A percentile compares a stretch with the other conserved stretches of the same genome.
Conservation (phyloP, 2,329 filamentous ascomycete genomes). For the Phialemonium atrogriseum region DNA sequence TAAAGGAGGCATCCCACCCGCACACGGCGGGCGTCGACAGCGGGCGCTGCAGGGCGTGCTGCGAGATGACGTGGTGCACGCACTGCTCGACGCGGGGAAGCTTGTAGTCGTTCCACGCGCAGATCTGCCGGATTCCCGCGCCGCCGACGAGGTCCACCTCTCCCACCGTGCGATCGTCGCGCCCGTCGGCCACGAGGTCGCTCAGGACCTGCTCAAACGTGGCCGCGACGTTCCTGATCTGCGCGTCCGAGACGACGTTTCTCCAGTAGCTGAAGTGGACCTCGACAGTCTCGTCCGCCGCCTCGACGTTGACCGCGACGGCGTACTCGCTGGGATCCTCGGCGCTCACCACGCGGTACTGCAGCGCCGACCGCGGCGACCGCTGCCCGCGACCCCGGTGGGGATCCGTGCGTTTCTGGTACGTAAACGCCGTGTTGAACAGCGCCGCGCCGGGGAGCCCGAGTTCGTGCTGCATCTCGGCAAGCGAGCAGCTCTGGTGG, state of each 20-base stretch:
- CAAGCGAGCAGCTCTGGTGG: slow-evolving; percentile 40
- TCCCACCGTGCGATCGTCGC: slow-evolving; percentile 12
- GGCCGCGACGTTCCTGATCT: slow-evolving; percentile 12
- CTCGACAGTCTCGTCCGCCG: slow-evolving; percentile 10
- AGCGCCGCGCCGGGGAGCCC: slow-evolving; percentile 13
- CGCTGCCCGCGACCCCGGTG: neutral
- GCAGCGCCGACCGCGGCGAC: slow-evolving; percentile 3
- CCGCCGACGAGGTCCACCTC: slow-evolving; percentile 10
- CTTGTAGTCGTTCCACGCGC: slow-evolving; percentile 2
- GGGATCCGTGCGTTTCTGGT: slow-evolving; percentile 14
- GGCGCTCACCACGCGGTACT: slow-evolving; percentile 11
- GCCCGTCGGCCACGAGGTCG: slow-evolving; percentile 7
- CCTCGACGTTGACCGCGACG: slow-evolving; percentile 20
- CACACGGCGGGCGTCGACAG: neutral
- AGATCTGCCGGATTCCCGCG: slow-evolving; percentile 1
- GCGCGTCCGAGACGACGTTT: slow-evolving; percentile 12
- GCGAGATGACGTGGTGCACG: slow-evolving; percentile 4
- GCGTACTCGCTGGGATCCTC: slow-evolving; percentile 22
- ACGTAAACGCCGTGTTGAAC: slow-evolving; percentile 25
- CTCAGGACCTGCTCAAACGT: slow-evolving; percentile 9
- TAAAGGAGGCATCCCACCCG: slow-evolving; percentile 3
- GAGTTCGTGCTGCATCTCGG: slow-evolving; percentile 31
- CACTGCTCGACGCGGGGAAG: slow-evolving; percentile 2
- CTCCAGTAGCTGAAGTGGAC: slow-evolving; percentile 15
- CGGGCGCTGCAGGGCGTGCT: neutral